Base-by-base conservation (phyloP, 306 rosid species). In the Prunus davidiana region DNA sequence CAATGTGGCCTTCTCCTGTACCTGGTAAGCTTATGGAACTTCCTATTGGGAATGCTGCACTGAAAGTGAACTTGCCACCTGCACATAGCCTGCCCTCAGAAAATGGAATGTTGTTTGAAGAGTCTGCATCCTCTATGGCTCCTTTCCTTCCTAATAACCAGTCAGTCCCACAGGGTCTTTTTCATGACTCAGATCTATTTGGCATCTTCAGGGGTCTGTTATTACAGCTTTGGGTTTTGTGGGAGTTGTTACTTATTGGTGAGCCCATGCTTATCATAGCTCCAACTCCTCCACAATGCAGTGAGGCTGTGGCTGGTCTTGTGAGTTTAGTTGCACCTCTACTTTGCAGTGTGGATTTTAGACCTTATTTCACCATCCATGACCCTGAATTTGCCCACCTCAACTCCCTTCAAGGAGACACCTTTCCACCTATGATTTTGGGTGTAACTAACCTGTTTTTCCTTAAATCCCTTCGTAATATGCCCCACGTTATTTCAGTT, bases 331-430 rank as follows among this genome's bases (percentile, higher is more conserved):
- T 91, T 86, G 94, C 98, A 13, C 98, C 98, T 28, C 76, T 93
- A 83, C 93, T 90, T 77, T 91, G 80, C 68, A 93, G 97, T 82
- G 90, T 91, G 68, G 98, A 91, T 74, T 93, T 91, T 78, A 83
- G 98, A 79, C 98, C 98, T 64, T 93, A 93, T 85, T 93, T 93
- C 85, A 93, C 98, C 69, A 93, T 93, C 77, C 97, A 93, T 58
- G 96, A 87, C 75, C 97, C 94, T 20, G 90, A 81, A 14, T 93
- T 93, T 84, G 89, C 93, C 14, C 84, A 45, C 76, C 83, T 93
- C 68, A 93, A 93, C 83, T 76, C 93, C 46, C 88, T 91, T 80
- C 87, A 67, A 72, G 96, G 93, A 38, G 90, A 86, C 63, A 38
- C 82, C 14, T 93, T 93, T 65, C 98, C 98, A 30, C 86, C 96